These are phyloP conservation scores for Acanthamoeba lenticulata DNA, from an alignment of 208 protist species.

Conservation along the genomic window DNA sequence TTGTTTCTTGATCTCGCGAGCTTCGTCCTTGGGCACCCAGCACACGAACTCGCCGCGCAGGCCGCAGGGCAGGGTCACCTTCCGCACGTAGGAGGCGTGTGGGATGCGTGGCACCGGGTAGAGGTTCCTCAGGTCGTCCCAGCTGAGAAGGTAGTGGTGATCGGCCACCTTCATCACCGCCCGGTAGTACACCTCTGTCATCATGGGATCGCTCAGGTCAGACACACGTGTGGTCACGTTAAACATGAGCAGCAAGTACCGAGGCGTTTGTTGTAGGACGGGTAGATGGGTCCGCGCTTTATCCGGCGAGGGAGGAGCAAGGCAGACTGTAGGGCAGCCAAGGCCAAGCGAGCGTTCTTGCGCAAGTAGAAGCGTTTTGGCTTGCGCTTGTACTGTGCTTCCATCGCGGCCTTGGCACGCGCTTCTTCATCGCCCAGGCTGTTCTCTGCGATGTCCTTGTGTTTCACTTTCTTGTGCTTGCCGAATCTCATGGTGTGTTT, in stretches of 20 bases:
- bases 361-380: not conserved
- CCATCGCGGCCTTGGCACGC: not conserved
- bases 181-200: not conserved
- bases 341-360: not conserved
- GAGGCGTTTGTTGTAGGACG: not conserved
- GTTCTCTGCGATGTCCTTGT: not conserved
- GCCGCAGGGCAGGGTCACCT: not conserved
- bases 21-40: not conserved
- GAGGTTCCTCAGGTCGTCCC: not conserved
- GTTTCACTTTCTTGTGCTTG: conserved; percentile 34
- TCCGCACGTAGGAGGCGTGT: not conserved
- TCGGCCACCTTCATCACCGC: not conserved
- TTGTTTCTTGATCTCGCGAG: not conserved
- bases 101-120: not conserved
- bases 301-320: not conserved
- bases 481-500: not conserved
- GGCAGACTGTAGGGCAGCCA: not conserved
- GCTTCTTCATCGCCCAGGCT: not conserved
- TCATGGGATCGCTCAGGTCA: not conserved
- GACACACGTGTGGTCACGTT: not conserved
- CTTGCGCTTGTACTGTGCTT: conserved; percentile 3
- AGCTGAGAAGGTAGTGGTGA: not conserved
- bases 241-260: not conserved
- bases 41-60: conserved; percentile 27
- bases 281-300: conserved; percentile 1